Percentiles rank a stretch among this genome's conserved stretches.
These are phyloP conservation scores for Solanum piurae DNA, from an alignment of 257 asterid genomes.

Conservation along the genomic window DNA sequence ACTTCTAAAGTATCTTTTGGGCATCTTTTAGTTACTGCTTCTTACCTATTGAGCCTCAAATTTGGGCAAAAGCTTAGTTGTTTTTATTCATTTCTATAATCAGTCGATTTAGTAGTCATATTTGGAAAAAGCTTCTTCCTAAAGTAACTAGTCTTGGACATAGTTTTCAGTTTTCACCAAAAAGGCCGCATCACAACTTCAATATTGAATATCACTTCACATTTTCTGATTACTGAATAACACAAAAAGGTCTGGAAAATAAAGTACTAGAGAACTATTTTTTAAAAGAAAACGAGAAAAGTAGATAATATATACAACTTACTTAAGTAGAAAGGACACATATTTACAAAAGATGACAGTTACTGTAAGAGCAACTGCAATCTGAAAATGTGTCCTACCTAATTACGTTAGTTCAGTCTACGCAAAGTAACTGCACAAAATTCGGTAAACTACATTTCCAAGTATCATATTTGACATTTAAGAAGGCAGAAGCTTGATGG, in stretches of 20 bases:
- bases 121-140: neutral
- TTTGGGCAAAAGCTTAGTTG: neutral
- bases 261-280: neutral
- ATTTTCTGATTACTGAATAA: neutral
- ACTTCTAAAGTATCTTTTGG: neutral
- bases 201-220: neutral
- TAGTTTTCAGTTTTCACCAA: neutral
- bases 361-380: slow-evolving; percentile 6
- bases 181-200: neutral
- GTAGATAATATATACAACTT: slow-evolving; percentile 17
- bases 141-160: neutral
- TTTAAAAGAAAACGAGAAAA: neutral
- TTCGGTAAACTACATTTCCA: neutral
- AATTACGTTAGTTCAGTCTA: slow-evolving; percentile 31
- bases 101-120: neutral
- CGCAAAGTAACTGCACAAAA: slow-evolving; percentile 7
- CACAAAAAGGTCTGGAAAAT: neutral
- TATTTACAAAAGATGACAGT: slow-evolving; percentile 14
- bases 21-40: neutral
- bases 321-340: slow-evolving; percentile 1
- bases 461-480: neutral
- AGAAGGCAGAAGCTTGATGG: neutral
- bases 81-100: neutral
- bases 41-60: neutral
- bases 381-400: slow-evolving; percentile 5